Evolutionary conservation across 148 eudicot species (phyloP).

Genomic region (Rhododendron molle): DNA sequence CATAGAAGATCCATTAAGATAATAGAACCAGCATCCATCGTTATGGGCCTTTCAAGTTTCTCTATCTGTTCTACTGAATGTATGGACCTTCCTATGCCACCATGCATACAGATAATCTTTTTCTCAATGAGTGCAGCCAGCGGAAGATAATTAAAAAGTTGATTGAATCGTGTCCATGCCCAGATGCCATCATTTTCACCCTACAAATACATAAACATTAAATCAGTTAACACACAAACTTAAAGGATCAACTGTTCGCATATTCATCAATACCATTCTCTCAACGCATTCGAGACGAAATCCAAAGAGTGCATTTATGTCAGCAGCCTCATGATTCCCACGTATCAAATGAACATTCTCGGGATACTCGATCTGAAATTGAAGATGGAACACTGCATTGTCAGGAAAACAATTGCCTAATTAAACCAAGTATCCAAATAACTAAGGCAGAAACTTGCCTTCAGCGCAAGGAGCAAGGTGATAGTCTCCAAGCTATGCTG

Average conservation of each 20-base stretch:
- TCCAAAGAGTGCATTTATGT: slow-evolving; percentile 95
- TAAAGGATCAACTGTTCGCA: background rate
- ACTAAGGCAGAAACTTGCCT: slow-evolving; percentile 42
- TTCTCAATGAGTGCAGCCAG: slow-evolving; percentile 95
- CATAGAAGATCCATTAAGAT: slow-evolving; percentile 94
- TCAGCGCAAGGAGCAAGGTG: slow-evolving; percentile 88
- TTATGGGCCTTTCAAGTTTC: slow-evolving; percentile 91
- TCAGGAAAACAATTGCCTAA: background rate
- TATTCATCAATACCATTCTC: slow-evolving; percentile 67
- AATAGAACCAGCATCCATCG: slow-evolving; percentile 95
- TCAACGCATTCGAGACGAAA: slow-evolving; percentile 98
- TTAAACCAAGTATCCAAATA: slow-evolving; percentile 3
- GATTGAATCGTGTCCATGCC: slow-evolving; percentile 98
- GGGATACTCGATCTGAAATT: slow-evolving; percentile 83
- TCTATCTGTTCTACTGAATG: slow-evolving; percentile 92
- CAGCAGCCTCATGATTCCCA: slow-evolving; percentile 99
- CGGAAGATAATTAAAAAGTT: slow-evolving; percentile 90
- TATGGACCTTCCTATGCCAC: slow-evolving; percentile 97
- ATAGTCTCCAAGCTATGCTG: slow-evolving; percentile 99
- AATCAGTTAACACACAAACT: slow-evolving; percentile 18
- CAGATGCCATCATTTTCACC: slow-evolving; percentile 97
- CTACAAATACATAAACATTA: slow-evolving; percentile 28
- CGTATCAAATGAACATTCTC: slow-evolving; percentile 93
- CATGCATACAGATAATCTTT: slow-evolving; percentile 97
- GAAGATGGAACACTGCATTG: slow-evolving; percentile 7